Evolutionary conservation across 345 rosid species (phyloP).

Genomic region (Gossypium longicalyx): DNA sequence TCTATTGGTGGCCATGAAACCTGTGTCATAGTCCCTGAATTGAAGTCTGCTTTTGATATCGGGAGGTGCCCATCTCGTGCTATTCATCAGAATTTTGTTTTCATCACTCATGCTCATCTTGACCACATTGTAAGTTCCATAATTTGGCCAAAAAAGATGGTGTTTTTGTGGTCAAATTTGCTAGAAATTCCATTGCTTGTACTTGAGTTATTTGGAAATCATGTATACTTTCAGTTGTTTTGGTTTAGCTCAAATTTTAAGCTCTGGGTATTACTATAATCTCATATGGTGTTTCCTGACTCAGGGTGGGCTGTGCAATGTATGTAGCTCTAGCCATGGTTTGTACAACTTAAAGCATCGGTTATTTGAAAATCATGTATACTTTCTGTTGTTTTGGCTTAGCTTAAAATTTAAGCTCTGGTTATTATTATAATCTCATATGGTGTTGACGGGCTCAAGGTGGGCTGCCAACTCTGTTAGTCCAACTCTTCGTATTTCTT

Average conservation of each 20-base stretch:
- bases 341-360: too few species aligned
- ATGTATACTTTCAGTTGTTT: background rate
- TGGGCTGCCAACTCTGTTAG: too few species aligned
- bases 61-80: conserved; percentile 88
- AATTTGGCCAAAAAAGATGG: background rate
- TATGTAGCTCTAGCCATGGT: too few species aligned
- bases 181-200: background rate
- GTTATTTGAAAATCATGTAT: too few species aligned
- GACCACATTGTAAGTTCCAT: conserved; percentile 69
- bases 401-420: background rate
- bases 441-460: too few species aligned
- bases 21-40: conserved; percentile 77
- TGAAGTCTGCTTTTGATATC: conserved; percentile 89
- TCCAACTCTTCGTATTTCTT: too few species aligned
- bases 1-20: conserved; percentile 91
- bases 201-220: background rate
- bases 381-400: too few species aligned
- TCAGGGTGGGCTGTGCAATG: too few species aligned
- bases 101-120: conserved; percentile 90
- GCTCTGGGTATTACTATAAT: conserved; percentile 1
- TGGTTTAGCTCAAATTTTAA: background rate
- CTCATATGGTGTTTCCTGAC: background rate
- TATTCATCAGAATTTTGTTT: conserved; percentile 86
- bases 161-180: background rate
- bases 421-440: background rate